A percentile compares a stretch with the other conserved stretches of the same genome.
Conservation (phyloP, 129 eudicot species). For the Flaveria robusta region DNA sequence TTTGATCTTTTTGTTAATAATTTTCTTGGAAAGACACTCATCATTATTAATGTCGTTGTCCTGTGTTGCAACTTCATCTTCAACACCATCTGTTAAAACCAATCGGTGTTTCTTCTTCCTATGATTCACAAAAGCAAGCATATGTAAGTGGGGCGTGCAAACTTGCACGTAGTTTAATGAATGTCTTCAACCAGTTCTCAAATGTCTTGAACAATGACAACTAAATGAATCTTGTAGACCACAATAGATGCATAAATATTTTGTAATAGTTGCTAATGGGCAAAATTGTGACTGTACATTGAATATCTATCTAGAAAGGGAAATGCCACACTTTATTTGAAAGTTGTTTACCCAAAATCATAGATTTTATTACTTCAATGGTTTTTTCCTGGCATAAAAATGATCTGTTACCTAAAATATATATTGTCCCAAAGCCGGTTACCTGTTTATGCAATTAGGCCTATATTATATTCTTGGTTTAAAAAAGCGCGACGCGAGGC, state of each 20-base stretch:
- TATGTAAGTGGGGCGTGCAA: conserved; percentile 14
- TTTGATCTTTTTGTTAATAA: conserved; percentile 31
- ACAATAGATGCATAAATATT: neutral
- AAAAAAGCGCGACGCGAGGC: no score
- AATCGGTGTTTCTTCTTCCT: conserved; percentile 59
- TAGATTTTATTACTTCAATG: neutral
- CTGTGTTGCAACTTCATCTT: conserved; percentile 36
- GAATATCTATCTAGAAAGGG: neutral
- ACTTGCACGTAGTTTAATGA: neutral
- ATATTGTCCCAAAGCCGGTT: neutral
- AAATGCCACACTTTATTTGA: neutral
- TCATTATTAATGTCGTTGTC: conserved; percentile 21
- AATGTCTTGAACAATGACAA: conserved; percentile 13
- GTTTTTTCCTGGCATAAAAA: neutral
- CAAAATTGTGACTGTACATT: neutral
- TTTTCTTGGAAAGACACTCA: conserved; percentile 32
- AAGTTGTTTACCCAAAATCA: neutral
- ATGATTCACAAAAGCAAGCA: conserved; percentile 21
- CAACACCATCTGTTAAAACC: conserved; percentile 28
- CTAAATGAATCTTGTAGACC: conserved; percentile 1
- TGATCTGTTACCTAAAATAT: neutral
- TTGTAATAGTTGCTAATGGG: neutral
- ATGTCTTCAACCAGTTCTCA: neutral
- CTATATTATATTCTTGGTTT: neutral
- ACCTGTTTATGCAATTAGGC: neutral